phyloP scores from a whole-genome alignment of 352 stramenopile species.

The Globisporangium acanthophoron region DNA sequence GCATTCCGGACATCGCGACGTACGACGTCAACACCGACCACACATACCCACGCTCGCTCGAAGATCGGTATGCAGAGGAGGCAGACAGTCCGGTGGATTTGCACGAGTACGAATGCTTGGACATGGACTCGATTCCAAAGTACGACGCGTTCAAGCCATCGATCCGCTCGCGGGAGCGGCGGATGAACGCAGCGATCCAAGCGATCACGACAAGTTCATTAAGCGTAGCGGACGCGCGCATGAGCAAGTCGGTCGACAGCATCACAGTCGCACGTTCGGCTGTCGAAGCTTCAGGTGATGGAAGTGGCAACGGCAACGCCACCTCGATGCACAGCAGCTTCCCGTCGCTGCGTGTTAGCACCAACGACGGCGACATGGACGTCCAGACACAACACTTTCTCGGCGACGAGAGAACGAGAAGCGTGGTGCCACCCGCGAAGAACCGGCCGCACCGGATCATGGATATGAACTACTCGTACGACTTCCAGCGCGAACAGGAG shows the following conservation, averaged over 20 bases:
- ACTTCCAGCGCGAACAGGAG: conserved; percentile 32
- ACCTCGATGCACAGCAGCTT: conserved; percentile 4
- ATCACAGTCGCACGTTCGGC: neutral
- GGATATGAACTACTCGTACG: conserved; percentile 37
- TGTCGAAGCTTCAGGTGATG: neutral
- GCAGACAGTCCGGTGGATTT: conserved; percentile 51
- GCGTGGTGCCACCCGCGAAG: neutral
- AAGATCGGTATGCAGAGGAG: conserved; percentile 11
- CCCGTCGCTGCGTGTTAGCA: neutral
- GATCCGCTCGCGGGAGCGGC: conserved; percentile 5
- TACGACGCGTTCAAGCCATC: conserved; percentile 67
- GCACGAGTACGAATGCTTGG: conserved; percentile 65
- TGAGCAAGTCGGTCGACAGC: neutral
- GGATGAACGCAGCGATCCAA: too few species aligned
- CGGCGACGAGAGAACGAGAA: too few species aligned
- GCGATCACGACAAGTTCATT: neutral
- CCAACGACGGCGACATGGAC: neutral
- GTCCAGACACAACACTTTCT: too few species aligned
- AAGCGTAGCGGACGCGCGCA: neutral
- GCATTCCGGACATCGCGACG: conserved; percentile 8
- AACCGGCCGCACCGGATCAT: conserved; percentile 3
- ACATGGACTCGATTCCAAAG: conserved; percentile 68
- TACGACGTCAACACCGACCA: conserved; percentile 1
- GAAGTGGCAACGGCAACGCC: neutral
- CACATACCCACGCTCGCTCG: neutral